Conservation (phyloP, 306 rosid species). For the Cercis canadensis region DNA sequence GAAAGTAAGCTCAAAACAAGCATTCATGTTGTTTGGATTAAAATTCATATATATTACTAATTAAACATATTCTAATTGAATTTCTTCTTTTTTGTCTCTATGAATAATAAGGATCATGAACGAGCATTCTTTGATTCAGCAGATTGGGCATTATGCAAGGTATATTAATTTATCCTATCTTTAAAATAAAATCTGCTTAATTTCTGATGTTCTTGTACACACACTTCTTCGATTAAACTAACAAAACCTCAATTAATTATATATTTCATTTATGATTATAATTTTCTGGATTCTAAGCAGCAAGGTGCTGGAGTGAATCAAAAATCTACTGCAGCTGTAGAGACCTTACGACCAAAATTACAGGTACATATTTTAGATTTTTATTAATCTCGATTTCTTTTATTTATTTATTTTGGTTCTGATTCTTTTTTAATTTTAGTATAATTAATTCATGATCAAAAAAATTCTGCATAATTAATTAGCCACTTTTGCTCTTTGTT, state of each 20-base stretch:
- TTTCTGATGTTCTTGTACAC: too few species aligned
- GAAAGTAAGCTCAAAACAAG: slow-evolving; percentile 55
- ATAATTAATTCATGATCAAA: too few species aligned
- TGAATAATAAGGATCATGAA: slow-evolving; percentile 80
- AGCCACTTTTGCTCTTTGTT: too few species aligned
- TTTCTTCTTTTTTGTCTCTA: too few species aligned
- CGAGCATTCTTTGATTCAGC: slow-evolving; percentile 98
- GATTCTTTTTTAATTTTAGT: background rate
- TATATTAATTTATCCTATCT: slow-evolving; percentile 29
- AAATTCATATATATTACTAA: too few species aligned
- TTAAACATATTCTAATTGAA: background rate
- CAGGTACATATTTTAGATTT: slow-evolving; percentile 48
- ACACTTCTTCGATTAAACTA: too few species aligned
- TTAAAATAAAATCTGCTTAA: background rate
- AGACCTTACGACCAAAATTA: slow-evolving; percentile 80
- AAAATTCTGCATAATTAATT: too few species aligned
- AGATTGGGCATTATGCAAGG: slow-evolving; percentile 98
- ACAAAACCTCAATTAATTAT: too few species aligned
- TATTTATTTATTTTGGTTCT: background rate
- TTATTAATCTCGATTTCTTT: background rate
- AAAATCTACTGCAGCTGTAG: slow-evolving; percentile 72
- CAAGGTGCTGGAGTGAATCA: slow-evolving; percentile 86
- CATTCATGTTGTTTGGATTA: background rate
- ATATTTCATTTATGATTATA: background rate
- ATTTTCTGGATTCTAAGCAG: slow-evolving; percentile 39